These are phyloP conservation scores for Neopestalotiopsis rosae DNA, from an alignment of 2,329 filamentous ascomycete genomes.

Conservation along the genomic window DNA sequence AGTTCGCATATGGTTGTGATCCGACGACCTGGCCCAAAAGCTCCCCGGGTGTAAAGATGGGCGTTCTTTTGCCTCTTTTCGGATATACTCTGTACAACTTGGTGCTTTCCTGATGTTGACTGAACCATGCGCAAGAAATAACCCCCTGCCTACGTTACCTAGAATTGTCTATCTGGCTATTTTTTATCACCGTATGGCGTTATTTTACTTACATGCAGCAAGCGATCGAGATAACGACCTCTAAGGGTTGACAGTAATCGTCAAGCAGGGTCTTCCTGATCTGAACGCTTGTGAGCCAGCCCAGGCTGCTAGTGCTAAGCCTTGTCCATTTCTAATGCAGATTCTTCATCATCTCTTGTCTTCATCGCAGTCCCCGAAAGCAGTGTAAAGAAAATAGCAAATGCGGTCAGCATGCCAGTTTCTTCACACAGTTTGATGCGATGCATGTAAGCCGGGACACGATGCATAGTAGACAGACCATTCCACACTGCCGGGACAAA, in stretches of 20 bases:
- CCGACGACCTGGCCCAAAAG: not conserved
- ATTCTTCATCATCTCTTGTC: not conserved
- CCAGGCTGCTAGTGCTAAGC: not conserved
- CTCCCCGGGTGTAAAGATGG: not conserved
- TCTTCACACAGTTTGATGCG: not conserved
- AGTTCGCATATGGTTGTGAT: not conserved
- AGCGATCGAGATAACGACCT: not conserved
- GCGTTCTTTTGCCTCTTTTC: not conserved
- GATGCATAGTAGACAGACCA: too few relatives aligned
- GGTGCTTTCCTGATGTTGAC: not conserved
- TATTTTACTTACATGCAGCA: not conserved
- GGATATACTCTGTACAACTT: not conserved
- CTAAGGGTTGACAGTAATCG: not conserved
- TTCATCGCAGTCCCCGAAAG: not conserved
- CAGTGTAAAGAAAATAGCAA: not conserved
- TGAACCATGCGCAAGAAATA: not conserved
- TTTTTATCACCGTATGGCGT: not conserved
- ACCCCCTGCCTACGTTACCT: not conserved
- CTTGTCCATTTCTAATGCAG: not conserved
- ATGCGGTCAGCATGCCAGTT: not conserved
- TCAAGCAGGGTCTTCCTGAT: not conserved
- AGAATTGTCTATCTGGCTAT: too few relatives aligned
- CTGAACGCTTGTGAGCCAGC: not conserved
- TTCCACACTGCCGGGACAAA: not conserved
- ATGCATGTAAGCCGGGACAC: not conserved